Evolutionary conservation across 2,329 filamentous ascomycete species (phyloP).

Genomic region (Talaromyces pinophilus): DNA sequence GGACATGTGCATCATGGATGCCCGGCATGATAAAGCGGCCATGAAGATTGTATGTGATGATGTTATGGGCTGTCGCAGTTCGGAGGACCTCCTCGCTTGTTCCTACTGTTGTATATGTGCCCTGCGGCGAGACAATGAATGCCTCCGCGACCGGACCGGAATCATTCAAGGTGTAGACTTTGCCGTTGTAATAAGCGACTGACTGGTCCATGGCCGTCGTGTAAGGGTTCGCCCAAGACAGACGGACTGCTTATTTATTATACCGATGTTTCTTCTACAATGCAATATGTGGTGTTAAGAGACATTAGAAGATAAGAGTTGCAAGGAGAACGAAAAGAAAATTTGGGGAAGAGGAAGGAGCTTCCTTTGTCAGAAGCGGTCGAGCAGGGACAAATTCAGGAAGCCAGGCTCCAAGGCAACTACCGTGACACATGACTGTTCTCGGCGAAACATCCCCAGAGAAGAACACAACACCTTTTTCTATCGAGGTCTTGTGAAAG

Average conservation of each 20-base stretch:
- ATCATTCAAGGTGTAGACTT: constrained; percentile 33
- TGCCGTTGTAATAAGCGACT: constrained; percentile 28
- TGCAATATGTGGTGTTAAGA: not conserved
- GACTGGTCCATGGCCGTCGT: not conserved
- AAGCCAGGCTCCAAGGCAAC: too few species aligned
- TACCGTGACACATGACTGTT: too few species aligned
- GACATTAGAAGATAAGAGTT: not conserved
- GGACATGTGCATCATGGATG: constrained; percentile 41
- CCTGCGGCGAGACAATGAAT: constrained; percentile 35
- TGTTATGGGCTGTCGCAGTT: constrained; percentile 24
- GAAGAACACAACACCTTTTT: too few species aligned
- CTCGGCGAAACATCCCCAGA: too few species aligned
- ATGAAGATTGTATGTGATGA: constrained; percentile 31
- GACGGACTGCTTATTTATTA: not conserved
- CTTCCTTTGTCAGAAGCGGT: too few species aligned
- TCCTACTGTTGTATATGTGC: constrained; percentile 32
- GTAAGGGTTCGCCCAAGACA: not conserved
- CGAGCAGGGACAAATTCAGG: too few species aligned
- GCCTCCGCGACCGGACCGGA: constrained; percentile 29
- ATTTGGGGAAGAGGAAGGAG: not conserved
- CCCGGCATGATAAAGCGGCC: constrained; percentile 40
- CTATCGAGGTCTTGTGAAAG: too few species aligned
- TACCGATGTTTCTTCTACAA: not conserved
- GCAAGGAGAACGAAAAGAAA: not conserved
- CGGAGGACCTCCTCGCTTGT: constrained; percentile 28